Base-by-base conservation (phyloP, 257 asterid species). In the Przewalskia tangutica region DNA sequence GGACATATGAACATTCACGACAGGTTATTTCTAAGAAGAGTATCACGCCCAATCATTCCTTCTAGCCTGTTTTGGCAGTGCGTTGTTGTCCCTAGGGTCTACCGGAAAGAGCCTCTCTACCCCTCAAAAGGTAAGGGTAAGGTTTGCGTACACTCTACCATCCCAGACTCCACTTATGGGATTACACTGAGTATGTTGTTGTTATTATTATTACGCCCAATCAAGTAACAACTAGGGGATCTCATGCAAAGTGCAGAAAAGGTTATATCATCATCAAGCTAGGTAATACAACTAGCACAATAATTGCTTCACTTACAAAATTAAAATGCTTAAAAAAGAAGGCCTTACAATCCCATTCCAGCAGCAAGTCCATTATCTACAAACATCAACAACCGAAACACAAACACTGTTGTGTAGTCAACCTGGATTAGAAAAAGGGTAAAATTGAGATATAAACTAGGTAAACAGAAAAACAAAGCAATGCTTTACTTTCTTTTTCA, bases 271-370 rank as follows among this genome's bases (percentile, higher is more conserved):
- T 7, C 38, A 27, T 63, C 42, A 63, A 48, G 79, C 11, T 73
- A 23, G 23, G 62, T 50, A 50, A 50, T 50, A 8, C 44, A 75
- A 44, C 46, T 50, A 50, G 23, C 62, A 50, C 23, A 23, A 13
- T 5, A 1, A 55, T 27, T 56, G 36, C 11, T 62, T 23, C 4
- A 23, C 63, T 4, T 18, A 14, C 42, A 3, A 3, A 12, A 77
- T 10, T 14, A 63, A 20, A 77, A n/a, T 27, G 51, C 17, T 58
- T 4, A 10, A 59, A 67, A 71, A 63, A 34, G 50, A 56, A 75
- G 83, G 82, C 75, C 98, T 95, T 92, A 95, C 99, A 95, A 87
- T 91, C 97, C 99, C 98, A 95, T 92, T 83, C 98, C 99, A 83
- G 97, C 86, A 84, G 99, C 94, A 86, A 95, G 88, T 18, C 97